Conservation (phyloP, 306 rosid species). For the Nissolia schottii region DNA sequence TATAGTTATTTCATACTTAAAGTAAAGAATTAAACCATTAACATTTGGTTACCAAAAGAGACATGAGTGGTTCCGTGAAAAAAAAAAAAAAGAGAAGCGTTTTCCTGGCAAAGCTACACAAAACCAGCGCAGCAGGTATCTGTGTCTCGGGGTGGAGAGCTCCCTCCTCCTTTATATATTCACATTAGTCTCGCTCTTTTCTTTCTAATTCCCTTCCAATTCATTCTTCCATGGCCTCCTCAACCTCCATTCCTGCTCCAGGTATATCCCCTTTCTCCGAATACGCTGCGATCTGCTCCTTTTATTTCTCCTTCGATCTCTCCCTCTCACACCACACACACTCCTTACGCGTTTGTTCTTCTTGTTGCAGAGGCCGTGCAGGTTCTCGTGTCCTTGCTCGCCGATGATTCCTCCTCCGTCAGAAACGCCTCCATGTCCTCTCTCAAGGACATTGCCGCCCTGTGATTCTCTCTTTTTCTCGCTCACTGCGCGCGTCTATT, state of each 20-base stretch:
- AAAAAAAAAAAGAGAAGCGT: background rate
- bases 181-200: background rate
- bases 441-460: constrained; percentile 67
- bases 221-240: constrained; percentile 61
- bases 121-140: constrained; percentile 21
- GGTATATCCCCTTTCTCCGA: constrained; percentile 40
- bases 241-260: constrained; percentile 63
- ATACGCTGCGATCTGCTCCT: background rate
- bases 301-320: constrained; percentile 22
- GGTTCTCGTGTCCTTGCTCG: constrained; percentile 70
- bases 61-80: too few species aligned
- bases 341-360: background rate
- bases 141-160: constrained; percentile 1
- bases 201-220: background rate
- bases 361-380: constrained; percentile 72
- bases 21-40: too few species aligned
- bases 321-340: background rate
- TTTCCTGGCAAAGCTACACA: constrained; percentile 5
- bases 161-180: background rate
- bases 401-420: constrained; percentile 77
- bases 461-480: constrained; percentile 37
- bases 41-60: too few species aligned
- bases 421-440: constrained; percentile 79
- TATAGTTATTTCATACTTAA: too few species aligned
- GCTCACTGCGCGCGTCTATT: too few species aligned